Conservation (phyloP, 2,329 filamentous ascomycete species). For the Neofusicoccum sp. region DNA sequence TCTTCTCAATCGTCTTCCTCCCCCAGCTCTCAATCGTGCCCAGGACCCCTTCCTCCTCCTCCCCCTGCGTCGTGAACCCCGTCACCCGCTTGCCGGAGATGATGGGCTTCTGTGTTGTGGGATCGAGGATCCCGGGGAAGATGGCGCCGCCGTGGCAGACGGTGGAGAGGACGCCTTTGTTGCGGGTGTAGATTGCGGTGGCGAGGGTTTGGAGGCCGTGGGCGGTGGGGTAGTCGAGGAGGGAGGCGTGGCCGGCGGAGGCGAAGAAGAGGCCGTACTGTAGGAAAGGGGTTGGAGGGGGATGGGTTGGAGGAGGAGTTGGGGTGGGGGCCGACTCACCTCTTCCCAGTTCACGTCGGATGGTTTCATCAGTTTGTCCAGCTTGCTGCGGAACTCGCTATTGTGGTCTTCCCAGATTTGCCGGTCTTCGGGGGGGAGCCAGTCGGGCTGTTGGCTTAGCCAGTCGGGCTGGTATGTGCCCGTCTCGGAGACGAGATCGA, state of each 20-base stretch:
- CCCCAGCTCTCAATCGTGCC: conserved; percentile 36
- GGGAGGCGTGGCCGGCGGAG: conserved; percentile 45
- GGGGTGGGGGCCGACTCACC: background rate
- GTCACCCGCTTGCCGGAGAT: conserved; percentile 37
- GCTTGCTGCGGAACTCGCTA: conserved; percentile 47
- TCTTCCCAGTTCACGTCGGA: conserved; percentile 33
- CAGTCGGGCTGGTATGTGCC: conserved; percentile 46
- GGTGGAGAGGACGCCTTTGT: conserved; percentile 43
- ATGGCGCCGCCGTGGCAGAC: conserved; percentile 45
- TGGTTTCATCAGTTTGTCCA: conserved; percentile 44
- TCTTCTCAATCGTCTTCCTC: conserved; percentile 32
- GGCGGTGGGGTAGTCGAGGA: conserved; percentile 49
- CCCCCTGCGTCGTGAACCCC: conserved; percentile 39
- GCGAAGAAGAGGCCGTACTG: conserved; percentile 42
- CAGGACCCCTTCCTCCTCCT: conserved; percentile 35
- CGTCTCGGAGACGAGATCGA: conserved; percentile 48
- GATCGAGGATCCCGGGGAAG: conserved; percentile 36
- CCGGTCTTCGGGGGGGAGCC: conserved; percentile 41
- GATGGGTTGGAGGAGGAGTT: background rate
- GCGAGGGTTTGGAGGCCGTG: conserved; percentile 43
- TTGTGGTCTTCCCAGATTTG: conserved; percentile 40
- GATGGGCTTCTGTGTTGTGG: conserved; percentile 32
- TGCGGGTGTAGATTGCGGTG: conserved; percentile 36
- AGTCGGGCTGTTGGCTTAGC: conserved; percentile 45
- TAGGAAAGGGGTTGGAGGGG: background rate